Percentiles rank a stretch among this genome's conserved stretches.
These are phyloP conservation scores for Ustilago tritici DNA, from an alignment of 1,284 basidiomycete genomes.

Conservation along the genomic window DNA sequence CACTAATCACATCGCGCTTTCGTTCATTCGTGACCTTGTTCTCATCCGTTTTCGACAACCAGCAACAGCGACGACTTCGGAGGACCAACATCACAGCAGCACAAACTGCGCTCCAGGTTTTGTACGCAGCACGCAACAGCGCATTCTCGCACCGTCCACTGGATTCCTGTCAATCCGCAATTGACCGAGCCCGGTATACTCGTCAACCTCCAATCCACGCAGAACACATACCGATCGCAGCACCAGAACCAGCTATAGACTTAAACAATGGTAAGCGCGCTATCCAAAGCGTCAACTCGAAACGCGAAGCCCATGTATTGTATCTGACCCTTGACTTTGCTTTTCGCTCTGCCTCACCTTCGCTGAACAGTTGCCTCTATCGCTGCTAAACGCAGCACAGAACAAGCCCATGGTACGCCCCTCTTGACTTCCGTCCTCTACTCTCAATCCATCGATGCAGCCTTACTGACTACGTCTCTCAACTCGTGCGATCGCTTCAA, in stretches of 20 bases:
- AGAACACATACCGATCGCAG: neutral
- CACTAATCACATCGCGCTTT: conserved; percentile 3
- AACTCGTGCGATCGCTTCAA: neutral
- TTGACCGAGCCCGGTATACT: neutral
- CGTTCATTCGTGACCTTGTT: neutral
- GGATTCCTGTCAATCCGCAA: neutral
- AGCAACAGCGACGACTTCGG: neutral
- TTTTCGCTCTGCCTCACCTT: neutral
- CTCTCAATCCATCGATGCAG: neutral
- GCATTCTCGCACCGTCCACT: too few species aligned
- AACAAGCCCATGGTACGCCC: conserved; percentile 88
- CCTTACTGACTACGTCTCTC: neutral
- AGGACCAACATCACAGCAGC: neutral
- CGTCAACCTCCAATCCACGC: neutral
- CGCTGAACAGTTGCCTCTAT: conserved; percentile 73
- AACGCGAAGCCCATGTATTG: neutral
- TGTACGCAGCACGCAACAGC: neutral
- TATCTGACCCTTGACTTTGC: neutral
- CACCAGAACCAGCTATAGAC: neutral
- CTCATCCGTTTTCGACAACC: neutral
- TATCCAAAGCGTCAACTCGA: neutral
- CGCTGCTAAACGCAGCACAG: conserved; percentile 75
- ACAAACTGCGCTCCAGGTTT: neutral
- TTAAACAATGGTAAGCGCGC: neutral
- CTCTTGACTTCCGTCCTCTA: neutral